phyloP scores from a whole-genome alignment of 345 rosid species.

The Dipteronia dyeriana region DNA sequence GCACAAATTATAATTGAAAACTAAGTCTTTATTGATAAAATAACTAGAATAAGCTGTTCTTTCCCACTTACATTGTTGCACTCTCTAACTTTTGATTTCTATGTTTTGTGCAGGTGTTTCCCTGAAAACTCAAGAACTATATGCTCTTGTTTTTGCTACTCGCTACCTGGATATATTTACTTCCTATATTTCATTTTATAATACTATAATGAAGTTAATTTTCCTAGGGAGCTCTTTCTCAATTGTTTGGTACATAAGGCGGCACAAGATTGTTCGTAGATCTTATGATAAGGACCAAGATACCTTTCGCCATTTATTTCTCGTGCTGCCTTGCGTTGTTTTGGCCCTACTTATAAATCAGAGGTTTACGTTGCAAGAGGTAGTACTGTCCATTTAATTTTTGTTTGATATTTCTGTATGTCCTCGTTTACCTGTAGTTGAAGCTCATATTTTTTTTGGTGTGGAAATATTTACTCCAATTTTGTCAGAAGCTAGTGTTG shows the following conservation, averaged over 20 bases:
- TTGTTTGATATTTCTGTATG: neutral
- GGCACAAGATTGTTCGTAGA: constrained; percentile 46
- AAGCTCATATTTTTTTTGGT: neutral
- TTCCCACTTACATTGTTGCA: neutral
- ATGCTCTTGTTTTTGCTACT: constrained; percentile 63
- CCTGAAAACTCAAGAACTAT: constrained; percentile 86
- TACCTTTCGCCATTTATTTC: constrained; percentile 59
- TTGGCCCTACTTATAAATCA: constrained; percentile 71
- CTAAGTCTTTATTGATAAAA: neutral
- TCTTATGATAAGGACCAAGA: constrained; percentile 59
- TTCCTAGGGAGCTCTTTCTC: constrained; percentile 48
- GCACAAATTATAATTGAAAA: neutral
- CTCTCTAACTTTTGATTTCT: neutral
- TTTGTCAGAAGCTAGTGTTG: neutral
- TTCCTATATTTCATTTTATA: constrained; percentile 54
- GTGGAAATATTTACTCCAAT: neutral
- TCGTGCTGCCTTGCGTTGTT: constrained; percentile 61
- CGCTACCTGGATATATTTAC: constrained; percentile 82
- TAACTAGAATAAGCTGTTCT: neutral
- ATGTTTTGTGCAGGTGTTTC: constrained; percentile 61
- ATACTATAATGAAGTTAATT: constrained; percentile 54
- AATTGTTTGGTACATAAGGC: constrained; percentile 54
- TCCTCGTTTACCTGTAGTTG: neutral
- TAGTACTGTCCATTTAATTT: constrained; percentile 21
- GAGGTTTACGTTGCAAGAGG: constrained; percentile 64